Conservation (phyloP, 108 stramenopile species). For the Nitzschia sp. region DNA sequence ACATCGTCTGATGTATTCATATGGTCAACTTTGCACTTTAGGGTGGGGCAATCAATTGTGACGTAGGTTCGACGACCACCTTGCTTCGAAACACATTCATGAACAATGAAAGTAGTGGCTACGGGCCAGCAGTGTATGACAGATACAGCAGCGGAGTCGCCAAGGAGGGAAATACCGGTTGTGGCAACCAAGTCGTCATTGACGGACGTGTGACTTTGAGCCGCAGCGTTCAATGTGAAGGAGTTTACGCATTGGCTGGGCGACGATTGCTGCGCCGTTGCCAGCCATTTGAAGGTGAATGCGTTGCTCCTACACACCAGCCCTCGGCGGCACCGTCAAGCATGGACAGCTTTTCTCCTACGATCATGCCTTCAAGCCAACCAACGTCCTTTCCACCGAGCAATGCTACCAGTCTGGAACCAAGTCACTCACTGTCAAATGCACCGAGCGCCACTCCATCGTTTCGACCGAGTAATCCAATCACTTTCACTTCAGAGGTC, state of each 20-base stretch:
- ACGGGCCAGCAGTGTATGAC: constrained; percentile 31
- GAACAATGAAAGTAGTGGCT: constrained; percentile 12
- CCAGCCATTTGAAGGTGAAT: constrained; percentile 13
- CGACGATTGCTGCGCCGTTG: neutral
- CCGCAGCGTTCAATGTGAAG: constrained; percentile 5
- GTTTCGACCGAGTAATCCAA: neutral
- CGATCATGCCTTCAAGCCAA: neutral
- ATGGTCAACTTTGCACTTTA: constrained; percentile 3
- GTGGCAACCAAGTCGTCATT: constrained; percentile 11
- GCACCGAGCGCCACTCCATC: neutral
- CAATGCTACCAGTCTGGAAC: neutral
- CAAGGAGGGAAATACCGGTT: constrained; percentile 19
- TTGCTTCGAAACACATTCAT: constrained; percentile 8
- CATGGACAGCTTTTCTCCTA: neutral
- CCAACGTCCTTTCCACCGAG: neutral
- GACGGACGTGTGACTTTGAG: neutral
- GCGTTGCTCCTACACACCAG: constrained; percentile 3
- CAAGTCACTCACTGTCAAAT: neutral
- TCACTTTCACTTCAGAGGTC: too few relatives aligned
- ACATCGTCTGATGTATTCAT: neutral
- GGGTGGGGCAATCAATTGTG: constrained; percentile 31
- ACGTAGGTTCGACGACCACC: neutral
- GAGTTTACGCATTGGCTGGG: constrained; percentile 8
- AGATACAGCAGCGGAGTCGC: neutral
- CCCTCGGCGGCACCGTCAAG: neutral